Percentiles rank a stretch among this genome's conserved stretches.
Evolutionary conservation across 169 alveolate species (phyloP).

Genomic region (Theileria luwenshuni): DNA sequence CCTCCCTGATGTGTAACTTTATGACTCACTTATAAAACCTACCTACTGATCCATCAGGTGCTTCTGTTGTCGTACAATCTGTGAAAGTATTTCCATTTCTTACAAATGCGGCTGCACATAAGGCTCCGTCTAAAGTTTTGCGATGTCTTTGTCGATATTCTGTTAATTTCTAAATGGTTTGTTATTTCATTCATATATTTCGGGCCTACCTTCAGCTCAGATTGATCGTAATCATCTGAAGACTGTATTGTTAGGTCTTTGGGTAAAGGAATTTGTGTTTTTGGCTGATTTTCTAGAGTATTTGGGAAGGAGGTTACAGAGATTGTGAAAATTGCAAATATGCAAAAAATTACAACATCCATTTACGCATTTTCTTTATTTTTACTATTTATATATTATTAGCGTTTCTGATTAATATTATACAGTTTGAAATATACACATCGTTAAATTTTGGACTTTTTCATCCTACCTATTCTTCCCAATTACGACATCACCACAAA

Average conservation of each 20-base stretch:
- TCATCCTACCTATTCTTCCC: not conserved
- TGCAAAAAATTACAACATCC: not conserved
- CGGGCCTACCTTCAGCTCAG: conserved; percentile 39
- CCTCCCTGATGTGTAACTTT: conserved; percentile 65
- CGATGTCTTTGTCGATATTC: conserved; percentile 89
- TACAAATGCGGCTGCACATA: conserved; percentile 91
- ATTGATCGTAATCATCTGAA: conserved; percentile 56
- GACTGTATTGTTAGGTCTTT: conserved; percentile 49
- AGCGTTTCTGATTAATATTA: not conserved
- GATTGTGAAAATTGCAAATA: conserved; percentile 14
- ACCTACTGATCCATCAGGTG: conserved; percentile 88
- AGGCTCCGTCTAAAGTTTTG: conserved; percentile 86
- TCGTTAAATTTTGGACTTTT: not conserved
- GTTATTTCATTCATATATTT: not conserved
- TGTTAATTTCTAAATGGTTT: conserved; percentile 77
- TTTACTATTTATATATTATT: not conserved
- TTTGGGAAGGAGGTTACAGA: not conserved
- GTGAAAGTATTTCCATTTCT: conserved; percentile 87
- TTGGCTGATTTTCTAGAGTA: not conserved
- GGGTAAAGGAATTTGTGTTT: conserved; percentile 20
- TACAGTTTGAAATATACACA: conserved; percentile 8
- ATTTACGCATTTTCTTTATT: too few relatives aligned
- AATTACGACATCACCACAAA: not conserved
- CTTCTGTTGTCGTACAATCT: conserved; percentile 86
- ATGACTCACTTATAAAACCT: not conserved